These are phyloP conservation scores for Echites panduratus DNA, from an alignment of 257 asterid genomes.

Conservation along the genomic window DNA sequence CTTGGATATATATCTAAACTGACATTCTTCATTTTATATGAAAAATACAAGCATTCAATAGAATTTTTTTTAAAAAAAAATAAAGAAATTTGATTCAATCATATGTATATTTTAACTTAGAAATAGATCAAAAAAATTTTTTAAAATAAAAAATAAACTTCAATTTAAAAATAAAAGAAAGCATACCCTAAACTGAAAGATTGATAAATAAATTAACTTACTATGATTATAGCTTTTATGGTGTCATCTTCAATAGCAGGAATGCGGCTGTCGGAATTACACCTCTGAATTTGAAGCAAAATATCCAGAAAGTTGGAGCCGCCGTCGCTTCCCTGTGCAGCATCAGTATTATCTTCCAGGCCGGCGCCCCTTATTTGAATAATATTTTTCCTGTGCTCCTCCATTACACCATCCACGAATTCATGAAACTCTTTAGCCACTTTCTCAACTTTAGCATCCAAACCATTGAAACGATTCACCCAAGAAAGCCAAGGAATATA, in stretches of 20 bases:
- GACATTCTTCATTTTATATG: no score
- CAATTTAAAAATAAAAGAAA: no score
- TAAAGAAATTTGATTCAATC: no score
- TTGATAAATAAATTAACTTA: neutral
- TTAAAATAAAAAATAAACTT: no score
- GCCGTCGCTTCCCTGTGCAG: no score
- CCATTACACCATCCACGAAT: slow-evolving; percentile 7
- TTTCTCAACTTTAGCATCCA: slow-evolving; percentile 4
- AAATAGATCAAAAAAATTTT: no score
- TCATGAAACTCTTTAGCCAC: slow-evolving; percentile 3
- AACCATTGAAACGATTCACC: slow-evolving; percentile 7
- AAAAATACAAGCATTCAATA: no score
- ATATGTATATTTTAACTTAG: no score
- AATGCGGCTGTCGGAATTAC: neutral
- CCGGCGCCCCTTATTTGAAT: no score
- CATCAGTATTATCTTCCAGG: neutral
- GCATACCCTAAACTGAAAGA: no score
- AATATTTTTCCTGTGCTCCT: neutral
- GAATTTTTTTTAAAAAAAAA: no score
- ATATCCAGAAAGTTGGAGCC: neutral
- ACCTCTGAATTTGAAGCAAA: slow-evolving; percentile 5
- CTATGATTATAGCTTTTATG: slow-evolving; percentile 10
- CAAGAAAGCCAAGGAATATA: slow-evolving; percentile 8
- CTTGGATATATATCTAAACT: no score
- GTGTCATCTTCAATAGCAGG: neutral